phyloP scores from a whole-genome alignment of 2,329 filamentous ascomycete genomes.

The Lachnellula occidentalis region DNA sequence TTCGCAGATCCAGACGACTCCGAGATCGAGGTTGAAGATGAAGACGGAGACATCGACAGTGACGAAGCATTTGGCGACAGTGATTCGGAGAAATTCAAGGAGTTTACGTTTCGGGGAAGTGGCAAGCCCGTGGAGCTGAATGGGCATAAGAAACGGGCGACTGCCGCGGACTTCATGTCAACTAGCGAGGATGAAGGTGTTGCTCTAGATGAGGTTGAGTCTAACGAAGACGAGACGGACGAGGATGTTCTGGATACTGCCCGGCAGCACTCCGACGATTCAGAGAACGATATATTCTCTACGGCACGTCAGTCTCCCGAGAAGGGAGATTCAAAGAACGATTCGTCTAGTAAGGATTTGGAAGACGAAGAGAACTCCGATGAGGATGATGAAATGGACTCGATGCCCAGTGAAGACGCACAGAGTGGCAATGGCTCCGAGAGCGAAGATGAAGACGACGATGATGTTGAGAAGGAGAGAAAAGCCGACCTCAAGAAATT shows the following conservation, averaged over 20 bases:
- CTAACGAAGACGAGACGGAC: slow-evolving; percentile 26
- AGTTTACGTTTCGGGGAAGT: slow-evolving; percentile 61
- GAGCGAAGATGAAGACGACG: slow-evolving; percentile 22
- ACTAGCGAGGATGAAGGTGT: slow-evolving; percentile 34
- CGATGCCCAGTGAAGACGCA: slow-evolving; percentile 31
- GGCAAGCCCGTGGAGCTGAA: slow-evolving; percentile 40
- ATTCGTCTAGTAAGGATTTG: slow-evolving; percentile 24
- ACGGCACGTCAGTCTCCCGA: slow-evolving; percentile 18
- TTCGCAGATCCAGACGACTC: slow-evolving; percentile 48
- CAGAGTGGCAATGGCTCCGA: slow-evolving; percentile 30
- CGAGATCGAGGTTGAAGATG: slow-evolving; percentile 49
- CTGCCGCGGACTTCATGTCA: slow-evolving; percentile 53
- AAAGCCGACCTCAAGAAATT: slow-evolving; percentile 60
- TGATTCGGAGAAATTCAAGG: slow-evolving; percentile 76
- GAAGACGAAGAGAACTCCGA: slow-evolving; percentile 32
- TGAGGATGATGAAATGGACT: slow-evolving; percentile 22
- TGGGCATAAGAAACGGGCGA: slow-evolving; percentile 37
- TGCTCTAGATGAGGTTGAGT: slow-evolving; percentile 25
- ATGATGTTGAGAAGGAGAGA: slow-evolving; percentile 30
- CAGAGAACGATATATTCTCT: slow-evolving; percentile 29
- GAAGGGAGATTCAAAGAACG: slow-evolving; percentile 27
- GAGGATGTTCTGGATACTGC: slow-evolving; percentile 30
- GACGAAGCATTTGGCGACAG: slow-evolving; percentile 73
- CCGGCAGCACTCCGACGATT: slow-evolving; percentile 30
- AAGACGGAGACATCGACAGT: slow-evolving; percentile 57